These are phyloP conservation scores for Gnomoniopsis sp. DNA, from an alignment of 2,329 filamentous ascomycete genomes.

Conservation along the genomic window DNA sequence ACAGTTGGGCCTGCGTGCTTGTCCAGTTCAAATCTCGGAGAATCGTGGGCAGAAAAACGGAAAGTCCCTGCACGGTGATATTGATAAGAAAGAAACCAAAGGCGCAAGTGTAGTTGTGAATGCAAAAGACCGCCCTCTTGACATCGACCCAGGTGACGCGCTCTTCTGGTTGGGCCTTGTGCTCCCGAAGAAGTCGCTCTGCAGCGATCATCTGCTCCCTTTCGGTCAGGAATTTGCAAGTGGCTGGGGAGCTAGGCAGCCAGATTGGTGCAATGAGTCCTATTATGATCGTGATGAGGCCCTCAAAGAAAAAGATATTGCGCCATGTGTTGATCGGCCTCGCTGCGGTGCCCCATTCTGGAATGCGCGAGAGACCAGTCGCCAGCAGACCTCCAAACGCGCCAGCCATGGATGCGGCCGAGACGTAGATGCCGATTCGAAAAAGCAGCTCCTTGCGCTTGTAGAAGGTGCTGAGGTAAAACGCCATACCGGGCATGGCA, in stretches of 20 bases:
- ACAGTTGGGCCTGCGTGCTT: slow-evolving; percentile 37
- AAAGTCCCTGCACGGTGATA: slow-evolving; percentile 54
- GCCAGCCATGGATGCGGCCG: slow-evolving; percentile 31
- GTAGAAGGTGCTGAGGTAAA: slow-evolving; percentile 55
- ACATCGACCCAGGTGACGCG: slow-evolving; percentile 46
- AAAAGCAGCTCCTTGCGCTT: slow-evolving; percentile 47
- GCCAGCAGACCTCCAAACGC: slow-evolving; percentile 37
- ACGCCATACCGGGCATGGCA: slow-evolving; percentile 54
- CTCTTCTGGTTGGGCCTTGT: slow-evolving; percentile 42
- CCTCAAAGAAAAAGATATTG: slow-evolving; percentile 64
- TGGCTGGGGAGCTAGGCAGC: slow-evolving; percentile 47
- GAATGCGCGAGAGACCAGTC: slow-evolving; percentile 47
- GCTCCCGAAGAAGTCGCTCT: slow-evolving; percentile 48
- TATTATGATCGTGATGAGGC: slow-evolving; percentile 48
- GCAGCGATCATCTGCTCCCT: slow-evolving; percentile 52
- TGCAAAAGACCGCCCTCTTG: slow-evolving; percentile 48
- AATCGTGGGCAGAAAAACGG: slow-evolving; percentile 48
- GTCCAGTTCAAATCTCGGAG: slow-evolving; percentile 39
- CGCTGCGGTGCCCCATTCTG: slow-evolving; percentile 44
- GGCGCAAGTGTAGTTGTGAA: slow-evolving; percentile 58
- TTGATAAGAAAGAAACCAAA: slow-evolving; percentile 58
- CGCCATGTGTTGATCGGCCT: slow-evolving; percentile 48
- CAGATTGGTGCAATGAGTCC: slow-evolving; percentile 46
- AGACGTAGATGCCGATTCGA: slow-evolving; percentile 25
- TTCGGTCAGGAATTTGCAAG: slow-evolving; percentile 47